Evolutionary conservation across 106 monocot species (phyloP), one percentile per base, ranked within the genome.

Genomic region (Allium fistulosum): DNA sequence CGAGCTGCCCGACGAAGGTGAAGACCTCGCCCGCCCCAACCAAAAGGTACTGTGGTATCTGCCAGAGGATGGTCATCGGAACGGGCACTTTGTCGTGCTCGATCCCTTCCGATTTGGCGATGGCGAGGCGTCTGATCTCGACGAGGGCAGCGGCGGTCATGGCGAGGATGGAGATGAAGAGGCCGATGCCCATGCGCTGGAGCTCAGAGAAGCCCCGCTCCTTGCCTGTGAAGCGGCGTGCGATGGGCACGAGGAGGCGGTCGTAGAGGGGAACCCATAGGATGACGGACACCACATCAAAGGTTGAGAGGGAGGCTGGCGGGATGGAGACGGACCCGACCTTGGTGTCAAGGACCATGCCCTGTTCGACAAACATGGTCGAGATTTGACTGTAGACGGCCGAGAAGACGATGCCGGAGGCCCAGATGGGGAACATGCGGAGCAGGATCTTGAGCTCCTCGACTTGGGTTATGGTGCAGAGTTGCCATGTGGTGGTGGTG

Each of bases 381-480:
- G 85, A 79, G 15, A 71, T 78, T 28, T 89, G 85, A 18, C 82
- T 79, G 62, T 80, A 79, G 2, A 89, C 82, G 0, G 82, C 81
- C 2, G 76, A 75, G 73, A 85, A 88, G 2, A 80, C 59, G 49
- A 88, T 84, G 49, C 77, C 66, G 0, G 88, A 78, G 15, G 76
- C 84, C 81, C 81, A 88, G 13, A 88, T 76, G 13, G 88, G 84
- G 58, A 88, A 81, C 84, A 88, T 84, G 37, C 88, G 68, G 7
- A 81, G 58, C 15, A 88, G 71, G 53, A 88, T 85, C 69, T 88
- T 88, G 9, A 88, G 61, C 72, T 88, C 88, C 51, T 88, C 88
- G 5, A 88, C 88, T 58, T 88, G 88, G 1, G 88, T 88, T 26
- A 88, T 74, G 1, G 88, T 88, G 61, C 84, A 84, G 7, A 88